Conservation (phyloP, 2,329 filamentous ascomycete species). For the Aaosphaeria pasadenensis region DNA sequence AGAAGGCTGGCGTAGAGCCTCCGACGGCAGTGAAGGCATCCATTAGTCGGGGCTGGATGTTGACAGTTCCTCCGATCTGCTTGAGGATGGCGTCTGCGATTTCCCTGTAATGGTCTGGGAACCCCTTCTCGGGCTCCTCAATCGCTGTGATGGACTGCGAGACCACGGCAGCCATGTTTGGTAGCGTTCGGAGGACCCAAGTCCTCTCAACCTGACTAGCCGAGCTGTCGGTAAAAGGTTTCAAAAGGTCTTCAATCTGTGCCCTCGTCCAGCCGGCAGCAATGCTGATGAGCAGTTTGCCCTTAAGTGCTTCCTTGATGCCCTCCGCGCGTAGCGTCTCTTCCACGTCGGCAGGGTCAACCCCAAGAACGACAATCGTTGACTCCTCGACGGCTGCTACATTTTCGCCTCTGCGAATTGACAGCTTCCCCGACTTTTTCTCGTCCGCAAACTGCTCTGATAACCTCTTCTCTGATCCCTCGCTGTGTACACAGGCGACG, state of each 20-base stretch:
- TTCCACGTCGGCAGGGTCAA: slow-evolving; percentile 33
- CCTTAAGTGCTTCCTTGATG: slow-evolving; percentile 37
- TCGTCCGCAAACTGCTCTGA: not conserved
- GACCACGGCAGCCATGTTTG: slow-evolving; percentile 46
- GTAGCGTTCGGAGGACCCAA: slow-evolving; percentile 42
- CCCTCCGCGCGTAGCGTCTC: slow-evolving; percentile 37
- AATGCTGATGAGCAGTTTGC: slow-evolving; percentile 52
- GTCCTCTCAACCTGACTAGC: slow-evolving; percentile 12
- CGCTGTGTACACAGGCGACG: not conserved
- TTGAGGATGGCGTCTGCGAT: slow-evolving; percentile 4
- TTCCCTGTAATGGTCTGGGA: slow-evolving; percentile 11
- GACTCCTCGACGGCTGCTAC: not conserved
- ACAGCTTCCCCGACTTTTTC: not conserved
- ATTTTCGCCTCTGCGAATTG: not conserved
- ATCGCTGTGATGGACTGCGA: slow-evolving; percentile 41
- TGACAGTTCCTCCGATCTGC: slow-evolving; percentile 19
- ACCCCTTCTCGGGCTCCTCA: slow-evolving; percentile 17
- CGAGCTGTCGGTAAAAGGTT: slow-evolving; percentile 7
- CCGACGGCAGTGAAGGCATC: slow-evolving; percentile 25
- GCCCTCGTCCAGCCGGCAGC: slow-evolving; percentile 49
- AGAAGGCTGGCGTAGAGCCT: slow-evolving; percentile 31
- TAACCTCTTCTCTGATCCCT: not conserved
- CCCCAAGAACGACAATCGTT: not conserved
- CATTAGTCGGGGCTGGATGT: slow-evolving; percentile 21
- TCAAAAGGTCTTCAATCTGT: slow-evolving; percentile 39